phyloP scores from a whole-genome alignment of 1,284 basidiomycete genomes.

The Pyrrhoderma noxium region DNA sequence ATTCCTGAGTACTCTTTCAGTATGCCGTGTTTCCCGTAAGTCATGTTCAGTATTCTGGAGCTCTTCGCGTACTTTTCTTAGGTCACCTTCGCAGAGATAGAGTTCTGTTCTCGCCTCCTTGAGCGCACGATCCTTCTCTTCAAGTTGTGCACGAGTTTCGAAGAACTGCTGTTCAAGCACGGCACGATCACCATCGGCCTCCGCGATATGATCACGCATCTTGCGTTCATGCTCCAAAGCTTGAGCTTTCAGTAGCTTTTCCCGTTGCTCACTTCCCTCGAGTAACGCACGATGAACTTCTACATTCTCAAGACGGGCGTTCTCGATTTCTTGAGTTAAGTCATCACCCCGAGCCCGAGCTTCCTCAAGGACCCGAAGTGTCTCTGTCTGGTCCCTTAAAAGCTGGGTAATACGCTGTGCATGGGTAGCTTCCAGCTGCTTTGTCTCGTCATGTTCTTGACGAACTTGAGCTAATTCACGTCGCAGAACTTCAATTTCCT shows the following conservation, averaged over 20 bases:
- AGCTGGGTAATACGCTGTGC: slow-evolving; percentile 55
- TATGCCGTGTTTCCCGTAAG: slow-evolving; percentile 51
- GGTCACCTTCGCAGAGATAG: slow-evolving; percentile 57
- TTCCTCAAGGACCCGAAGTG: slow-evolving; percentile 64
- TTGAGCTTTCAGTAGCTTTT: slow-evolving; percentile 64
- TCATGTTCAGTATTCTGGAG: slow-evolving; percentile 63
- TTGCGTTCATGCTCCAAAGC: slow-evolving; percentile 77
- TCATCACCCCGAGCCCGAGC: slow-evolving; percentile 66
- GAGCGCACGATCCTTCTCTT: slow-evolving; percentile 49
- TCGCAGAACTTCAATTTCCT: slow-evolving; percentile 55
- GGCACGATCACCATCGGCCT: slow-evolving; percentile 86
- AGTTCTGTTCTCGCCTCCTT: slow-evolving; percentile 52
- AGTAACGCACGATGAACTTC: slow-evolving; percentile 59
- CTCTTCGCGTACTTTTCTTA: slow-evolving; percentile 61
- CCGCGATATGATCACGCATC: slow-evolving; percentile 82
- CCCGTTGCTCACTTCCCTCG: slow-evolving; percentile 66
- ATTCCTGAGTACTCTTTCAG: slow-evolving; percentile 55
- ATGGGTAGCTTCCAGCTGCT: slow-evolving; percentile 60
- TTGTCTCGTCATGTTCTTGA: slow-evolving; percentile 65
- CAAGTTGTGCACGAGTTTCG: slow-evolving; percentile 59
- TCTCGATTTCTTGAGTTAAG: slow-evolving; percentile 63
- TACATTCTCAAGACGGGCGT: slow-evolving; percentile 58
- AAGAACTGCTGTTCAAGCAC: slow-evolving; percentile 83
- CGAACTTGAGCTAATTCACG: slow-evolving; percentile 62
- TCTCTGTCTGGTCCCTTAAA: slow-evolving; percentile 65